These are phyloP conservation scores for Coemansia sp. DNA, from an alignment of 192 early-diverging fungal species.

Conservation along the genomic window DNA sequence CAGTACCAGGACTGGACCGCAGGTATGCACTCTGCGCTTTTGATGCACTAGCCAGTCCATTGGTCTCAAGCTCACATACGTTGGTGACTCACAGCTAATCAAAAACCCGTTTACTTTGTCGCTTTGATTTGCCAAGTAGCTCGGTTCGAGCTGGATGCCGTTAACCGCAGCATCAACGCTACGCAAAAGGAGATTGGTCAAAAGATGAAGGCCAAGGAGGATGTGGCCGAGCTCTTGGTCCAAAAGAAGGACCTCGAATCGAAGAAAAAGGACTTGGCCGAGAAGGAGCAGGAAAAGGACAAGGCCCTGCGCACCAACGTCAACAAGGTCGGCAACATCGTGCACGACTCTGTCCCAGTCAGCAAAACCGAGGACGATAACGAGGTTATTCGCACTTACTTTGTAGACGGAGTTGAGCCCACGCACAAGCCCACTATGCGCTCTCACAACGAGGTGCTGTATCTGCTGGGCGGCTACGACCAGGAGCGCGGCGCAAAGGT, in stretches of 20 bases:
- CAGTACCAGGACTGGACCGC: constrained; percentile 87
- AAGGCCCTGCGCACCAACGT: constrained; percentile 66
- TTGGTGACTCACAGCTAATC: constrained; percentile 8
- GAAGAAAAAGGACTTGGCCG: constrained; percentile 67
- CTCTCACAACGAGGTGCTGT: constrained; percentile 93
- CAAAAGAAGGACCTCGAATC: constrained; percentile 73
- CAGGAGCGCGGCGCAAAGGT: constrained; percentile 87
- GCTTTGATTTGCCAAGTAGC: constrained; percentile 49
- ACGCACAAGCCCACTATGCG: constrained; percentile 61
- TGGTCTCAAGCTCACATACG: neutral
- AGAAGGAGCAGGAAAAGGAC: constrained; percentile 77
- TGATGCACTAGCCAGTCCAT: neutral
- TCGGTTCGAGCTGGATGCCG: constrained; percentile 80
- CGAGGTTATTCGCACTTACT: constrained; percentile 62
- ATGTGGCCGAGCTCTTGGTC: constrained; percentile 69
- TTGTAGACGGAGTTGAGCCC: constrained; percentile 57
- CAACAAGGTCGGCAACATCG: constrained; percentile 95
- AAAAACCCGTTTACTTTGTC: neutral
- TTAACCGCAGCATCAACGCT: constrained; percentile 89
- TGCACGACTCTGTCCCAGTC: constrained; percentile 85
- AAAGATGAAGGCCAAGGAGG: constrained; percentile 90
- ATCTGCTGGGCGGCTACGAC: constrained; percentile 87
- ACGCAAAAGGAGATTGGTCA: constrained; percentile 87
- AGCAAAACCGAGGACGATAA: constrained; percentile 86
- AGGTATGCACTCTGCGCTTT: constrained; percentile 51